These are phyloP conservation scores for Lachnellula suecica DNA, from an alignment of 2,329 filamentous ascomycete species.

Conservation along the genomic window DNA sequence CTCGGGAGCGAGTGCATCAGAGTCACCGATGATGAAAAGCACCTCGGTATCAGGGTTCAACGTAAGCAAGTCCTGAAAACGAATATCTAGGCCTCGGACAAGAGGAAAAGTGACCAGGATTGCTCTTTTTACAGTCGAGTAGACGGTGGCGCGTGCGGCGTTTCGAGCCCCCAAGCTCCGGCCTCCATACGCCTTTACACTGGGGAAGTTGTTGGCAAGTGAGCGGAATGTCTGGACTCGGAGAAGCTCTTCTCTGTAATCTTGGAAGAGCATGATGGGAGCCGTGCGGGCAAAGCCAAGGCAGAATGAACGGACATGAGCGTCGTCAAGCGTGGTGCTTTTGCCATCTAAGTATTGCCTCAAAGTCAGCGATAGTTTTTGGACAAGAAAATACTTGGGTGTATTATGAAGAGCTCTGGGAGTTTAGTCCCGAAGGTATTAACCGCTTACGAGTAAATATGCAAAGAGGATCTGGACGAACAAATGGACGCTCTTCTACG, in stretches of 20 bases:
- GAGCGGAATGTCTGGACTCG: not conserved
- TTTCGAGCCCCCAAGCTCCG: conserved; percentile 2
- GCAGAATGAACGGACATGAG: conserved; percentile 2
- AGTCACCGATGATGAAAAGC: conserved; percentile 6
- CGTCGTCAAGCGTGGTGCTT: conserved; percentile 1
- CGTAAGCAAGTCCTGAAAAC: conserved; percentile 4
- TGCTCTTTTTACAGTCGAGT: not conserved
- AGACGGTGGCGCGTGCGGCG: not conserved
- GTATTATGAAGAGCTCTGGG: too few species aligned
- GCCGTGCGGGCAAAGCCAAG: conserved; percentile 3
- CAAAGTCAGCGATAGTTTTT: too few species aligned
- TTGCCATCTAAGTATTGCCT: too few species aligned
- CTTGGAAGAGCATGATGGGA: conserved; percentile 3
- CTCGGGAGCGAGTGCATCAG: conserved; percentile 2
- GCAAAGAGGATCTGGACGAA: not conserved
- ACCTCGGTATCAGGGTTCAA: conserved; percentile 7
- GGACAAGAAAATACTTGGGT: too few species aligned
- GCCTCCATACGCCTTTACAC: conserved; percentile 1
- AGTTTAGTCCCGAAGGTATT: too few species aligned
- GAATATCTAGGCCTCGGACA: conserved; percentile 3
- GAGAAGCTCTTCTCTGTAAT: conserved; percentile 1
- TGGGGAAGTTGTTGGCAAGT: conserved; percentile 2
- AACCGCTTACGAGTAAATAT: conserved; percentile 5
- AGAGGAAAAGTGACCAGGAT: conserved; percentile 9
- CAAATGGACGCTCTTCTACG: not conserved